Evolutionary conservation across 2,329 filamentous ascomycete species (phyloP).

Genomic region (Boeremia lycopersici): DNA sequence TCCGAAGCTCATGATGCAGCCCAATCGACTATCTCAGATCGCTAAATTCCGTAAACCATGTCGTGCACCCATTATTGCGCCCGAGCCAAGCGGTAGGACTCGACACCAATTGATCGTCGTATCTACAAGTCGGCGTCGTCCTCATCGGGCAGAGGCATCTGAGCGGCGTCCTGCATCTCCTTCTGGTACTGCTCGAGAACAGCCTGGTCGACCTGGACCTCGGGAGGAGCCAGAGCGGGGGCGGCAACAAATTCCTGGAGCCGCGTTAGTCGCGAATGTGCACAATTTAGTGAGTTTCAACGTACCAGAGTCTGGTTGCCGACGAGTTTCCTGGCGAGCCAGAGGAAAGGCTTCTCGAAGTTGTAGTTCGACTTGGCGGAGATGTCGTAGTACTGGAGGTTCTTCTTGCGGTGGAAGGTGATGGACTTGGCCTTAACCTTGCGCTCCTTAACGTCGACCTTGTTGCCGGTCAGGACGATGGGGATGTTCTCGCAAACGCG

Average conservation of each 20-base stretch:
- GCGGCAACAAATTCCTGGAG: constrained; percentile 92
- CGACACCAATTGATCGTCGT: constrained; percentile 32
- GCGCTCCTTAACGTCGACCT: constrained; percentile 99
- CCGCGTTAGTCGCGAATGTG: constrained; percentile 25
- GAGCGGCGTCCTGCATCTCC: constrained; percentile 84
- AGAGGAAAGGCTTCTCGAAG: constrained; percentile 99
- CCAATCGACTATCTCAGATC: constrained; percentile 25
- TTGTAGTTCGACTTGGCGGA: constrained; percentile 99
- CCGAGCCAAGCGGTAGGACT: constrained; percentile 20
- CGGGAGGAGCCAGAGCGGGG: constrained; percentile 90
- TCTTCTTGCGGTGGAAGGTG: constrained; percentile 99
- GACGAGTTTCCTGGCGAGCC: constrained; percentile 97
- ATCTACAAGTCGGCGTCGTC: constrained; percentile 73
- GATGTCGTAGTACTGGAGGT: constrained; percentile 99
- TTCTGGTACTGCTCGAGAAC: constrained; percentile 81
- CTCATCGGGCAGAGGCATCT: constrained; percentile 91
- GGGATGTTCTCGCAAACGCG: constrained; percentile 99
- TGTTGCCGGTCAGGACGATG: constrained; percentile 98
- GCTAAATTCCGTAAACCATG: constrained; percentile 34
- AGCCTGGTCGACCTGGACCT: constrained; percentile 83
- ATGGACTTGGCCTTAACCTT: constrained; percentile 99
- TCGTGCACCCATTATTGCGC: constrained; percentile 39
- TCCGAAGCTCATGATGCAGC: constrained; percentile 29
- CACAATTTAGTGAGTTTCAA: constrained; percentile 19
- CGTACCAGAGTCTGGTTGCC: constrained; percentile 86